Percentiles rank a stretch among this genome's conserved stretches.
Conservation (phyloP, 179 eudicot species). For the Beta lomatogona region DNA sequence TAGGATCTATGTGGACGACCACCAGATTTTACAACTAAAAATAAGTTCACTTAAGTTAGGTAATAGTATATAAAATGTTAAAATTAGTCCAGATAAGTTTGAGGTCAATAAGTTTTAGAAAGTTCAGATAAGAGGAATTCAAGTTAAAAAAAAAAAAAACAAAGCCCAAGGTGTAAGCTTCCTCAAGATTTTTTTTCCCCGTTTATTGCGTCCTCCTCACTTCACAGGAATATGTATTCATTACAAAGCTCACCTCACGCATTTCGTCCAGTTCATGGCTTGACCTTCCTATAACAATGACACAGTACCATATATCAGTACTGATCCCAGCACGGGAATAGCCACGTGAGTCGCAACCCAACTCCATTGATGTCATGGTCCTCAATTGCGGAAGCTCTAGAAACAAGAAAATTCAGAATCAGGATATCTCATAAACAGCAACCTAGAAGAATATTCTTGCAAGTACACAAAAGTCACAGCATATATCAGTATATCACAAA, state of each 20-base stretch:
- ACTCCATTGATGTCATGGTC: slow-evolving; percentile 79
- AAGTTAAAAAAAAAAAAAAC: too few species aligned
- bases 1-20: too few species aligned
- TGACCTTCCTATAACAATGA: slow-evolving; percentile 72
- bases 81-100: too few species aligned
- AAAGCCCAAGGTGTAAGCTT: background rate
- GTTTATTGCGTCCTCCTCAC: background rate
- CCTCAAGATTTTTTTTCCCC: background rate
- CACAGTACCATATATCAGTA: slow-evolving; percentile 81
- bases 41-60: too few species aligned
- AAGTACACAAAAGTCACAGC: background rate
- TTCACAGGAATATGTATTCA: background rate
- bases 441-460: slow-evolving; percentile 1
- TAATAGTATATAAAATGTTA: too few species aligned
- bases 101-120: too few species aligned
- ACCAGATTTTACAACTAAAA: too few species aligned
- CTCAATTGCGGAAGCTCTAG: slow-evolving; percentile 88
- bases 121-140: too few species aligned
- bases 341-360: slow-evolving; percentile 86
- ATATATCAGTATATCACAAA: slow-evolving; percentile 16
- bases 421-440: slow-evolving; percentile 2
- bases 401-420: slow-evolving; percentile 16
- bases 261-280: slow-evolving; percentile 75
- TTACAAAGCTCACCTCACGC: slow-evolving; percentile 77
- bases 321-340: slow-evolving; percentile 75